Evolutionary conservation across 495 filamentous ascomycete genomes (phyloP).

Genomic region (Melanomma pulvis-pyrius): DNA sequence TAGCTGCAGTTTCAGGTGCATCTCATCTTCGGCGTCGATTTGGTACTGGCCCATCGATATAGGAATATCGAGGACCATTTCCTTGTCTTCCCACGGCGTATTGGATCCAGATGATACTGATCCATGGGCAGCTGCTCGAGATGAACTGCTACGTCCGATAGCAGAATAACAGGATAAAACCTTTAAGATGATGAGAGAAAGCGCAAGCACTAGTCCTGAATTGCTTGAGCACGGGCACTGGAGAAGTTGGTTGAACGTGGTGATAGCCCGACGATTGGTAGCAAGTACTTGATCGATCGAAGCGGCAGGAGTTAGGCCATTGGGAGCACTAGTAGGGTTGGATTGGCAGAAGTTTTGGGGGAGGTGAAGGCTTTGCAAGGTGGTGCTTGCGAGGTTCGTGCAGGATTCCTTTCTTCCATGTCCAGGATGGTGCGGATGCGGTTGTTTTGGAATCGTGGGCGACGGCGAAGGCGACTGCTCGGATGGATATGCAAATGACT

Average conservation of each 20-base stretch:
- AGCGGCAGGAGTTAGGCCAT: not conserved
- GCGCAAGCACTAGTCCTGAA: slow-evolving; percentile 21
- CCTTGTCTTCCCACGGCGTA: slow-evolving; percentile 21
- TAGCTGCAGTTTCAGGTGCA: slow-evolving; percentile 36
- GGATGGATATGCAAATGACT: slow-evolving; percentile 1
- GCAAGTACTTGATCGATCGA: slow-evolving; percentile 22
- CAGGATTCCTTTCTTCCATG: slow-evolving; percentile 23
- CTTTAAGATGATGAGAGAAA: slow-evolving; percentile 32
- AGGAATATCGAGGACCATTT: slow-evolving; percentile 37
- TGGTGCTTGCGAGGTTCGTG: slow-evolving; percentile 21
- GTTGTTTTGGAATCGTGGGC: not conserved
- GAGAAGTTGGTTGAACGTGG: slow-evolving; percentile 21
- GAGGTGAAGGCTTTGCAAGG: slow-evolving; percentile 23
- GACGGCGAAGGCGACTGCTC: slow-evolving; percentile 13
- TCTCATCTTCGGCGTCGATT: slow-evolving; percentile 36
- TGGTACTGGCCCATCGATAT: slow-evolving; percentile 39
- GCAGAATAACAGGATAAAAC: slow-evolving; percentile 25
- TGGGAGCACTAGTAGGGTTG: slow-evolving; percentile 18
- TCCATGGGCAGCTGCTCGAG: not conserved
- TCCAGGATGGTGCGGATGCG: slow-evolving; percentile 12
- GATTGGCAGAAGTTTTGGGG: slow-evolving; percentile 24
- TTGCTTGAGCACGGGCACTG: slow-evolving; percentile 33
- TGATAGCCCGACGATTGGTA: slow-evolving; percentile 14
- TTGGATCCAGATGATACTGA: slow-evolving; percentile 11
- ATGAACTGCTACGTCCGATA: slow-evolving; percentile 21